Evolutionary conservation across 129 eudicot genomes (phyloP), one percentile per base, ranked within the genome.

Genomic region (Chrysanthemum lavandulifolium): DNA sequence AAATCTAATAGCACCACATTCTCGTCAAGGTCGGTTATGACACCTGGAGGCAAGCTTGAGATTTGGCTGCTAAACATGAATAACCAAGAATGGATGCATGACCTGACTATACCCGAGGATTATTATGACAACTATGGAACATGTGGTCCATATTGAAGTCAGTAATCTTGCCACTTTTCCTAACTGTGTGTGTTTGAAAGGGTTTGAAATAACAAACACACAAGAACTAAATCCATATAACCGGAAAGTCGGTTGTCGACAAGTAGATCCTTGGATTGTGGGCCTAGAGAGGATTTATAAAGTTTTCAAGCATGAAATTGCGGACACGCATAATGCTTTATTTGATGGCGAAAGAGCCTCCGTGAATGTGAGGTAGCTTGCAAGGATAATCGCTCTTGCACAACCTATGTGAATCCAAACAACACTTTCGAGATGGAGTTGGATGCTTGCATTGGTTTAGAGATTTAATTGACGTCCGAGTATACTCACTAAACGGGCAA

Each of bases 91-190:
- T 72, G 76, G 76, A 4, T 36, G 11, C 1, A 5, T 4, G 45
- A 58, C 18, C 4, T 13, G 4, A 40, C 18, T 59, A 21, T 58
- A 6, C 3, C n/a, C 40, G 9, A 4, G 40, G 76, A 72, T 72
- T 16, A 2, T 0, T 72, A 60, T 72, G 85, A 62, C 23, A 56
- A 4, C 50, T 81, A 76, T 19, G 82, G 71, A 2, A 11, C 61
- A n/a, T 81, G 82, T 81, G 82, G 82, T 0, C 55, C 53, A 4
- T 77, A 76, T 67, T 76, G 85, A 29, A 81, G 47, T n/a, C 14
- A 72, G 79, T 60, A 63, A n/a, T 47, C 65, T 67, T 21, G 67
- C 61, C 51, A 72, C 19, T 10, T 60, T 43, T 43, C 76, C 68
- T 0, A 55, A 55, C 60, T 81, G 82, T 55, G 19, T 2, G 7